phyloP scores from a whole-genome alignment of 2,329 filamentous ascomycete genomes.

The Zalaria obscura region DNA sequence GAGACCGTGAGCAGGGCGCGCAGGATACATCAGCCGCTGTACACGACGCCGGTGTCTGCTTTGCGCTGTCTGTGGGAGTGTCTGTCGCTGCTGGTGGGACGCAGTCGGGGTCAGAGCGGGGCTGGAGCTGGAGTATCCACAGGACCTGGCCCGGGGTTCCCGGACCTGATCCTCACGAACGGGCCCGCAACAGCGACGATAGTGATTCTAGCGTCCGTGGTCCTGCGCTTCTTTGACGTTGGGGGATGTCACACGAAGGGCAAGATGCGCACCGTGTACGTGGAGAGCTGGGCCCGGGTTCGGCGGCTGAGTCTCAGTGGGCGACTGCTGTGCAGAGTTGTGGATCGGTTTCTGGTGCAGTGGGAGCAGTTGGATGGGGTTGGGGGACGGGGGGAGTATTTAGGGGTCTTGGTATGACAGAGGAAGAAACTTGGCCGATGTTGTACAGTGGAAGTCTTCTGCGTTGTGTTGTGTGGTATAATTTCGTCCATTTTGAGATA shows the following conservation, averaged over 20 bases:
- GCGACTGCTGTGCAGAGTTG: slow-evolving; percentile 54
- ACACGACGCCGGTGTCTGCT: slow-evolving; percentile 57
- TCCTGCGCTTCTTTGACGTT: slow-evolving; percentile 39
- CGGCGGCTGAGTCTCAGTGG: slow-evolving; percentile 73
- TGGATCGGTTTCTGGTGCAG: slow-evolving; percentile 72
- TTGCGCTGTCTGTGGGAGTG: slow-evolving; percentile 42
- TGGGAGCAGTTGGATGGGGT: slow-evolving; percentile 47
- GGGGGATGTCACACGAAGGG: slow-evolving; percentile 23
- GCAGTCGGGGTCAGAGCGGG: not conserved
- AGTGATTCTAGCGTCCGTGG: slow-evolving; percentile 43
- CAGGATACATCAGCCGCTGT: slow-evolving; percentile 65
- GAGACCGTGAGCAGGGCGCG: slow-evolving; percentile 61
- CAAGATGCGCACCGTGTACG: slow-evolving; percentile 63
- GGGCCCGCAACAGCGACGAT: slow-evolving; percentile 81
- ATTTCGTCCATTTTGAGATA: too few relatives aligned
- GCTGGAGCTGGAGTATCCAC: not conserved
- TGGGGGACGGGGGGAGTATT: slow-evolving; percentile 27
- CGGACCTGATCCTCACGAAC: slow-evolving; percentile 71
- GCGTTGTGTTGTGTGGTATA: too few relatives aligned
- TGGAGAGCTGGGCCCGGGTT: slow-evolving; percentile 87
- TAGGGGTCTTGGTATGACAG: slow-evolving; percentile 17
- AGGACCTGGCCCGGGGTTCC: slow-evolving; percentile 28
- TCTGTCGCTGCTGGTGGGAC: not conserved
- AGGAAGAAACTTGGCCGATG: too few relatives aligned
- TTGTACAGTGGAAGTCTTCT: too few relatives aligned